phyloP scores from a whole-genome alignment of 306 rosid genomes.

The Quercus variabilis region DNA sequence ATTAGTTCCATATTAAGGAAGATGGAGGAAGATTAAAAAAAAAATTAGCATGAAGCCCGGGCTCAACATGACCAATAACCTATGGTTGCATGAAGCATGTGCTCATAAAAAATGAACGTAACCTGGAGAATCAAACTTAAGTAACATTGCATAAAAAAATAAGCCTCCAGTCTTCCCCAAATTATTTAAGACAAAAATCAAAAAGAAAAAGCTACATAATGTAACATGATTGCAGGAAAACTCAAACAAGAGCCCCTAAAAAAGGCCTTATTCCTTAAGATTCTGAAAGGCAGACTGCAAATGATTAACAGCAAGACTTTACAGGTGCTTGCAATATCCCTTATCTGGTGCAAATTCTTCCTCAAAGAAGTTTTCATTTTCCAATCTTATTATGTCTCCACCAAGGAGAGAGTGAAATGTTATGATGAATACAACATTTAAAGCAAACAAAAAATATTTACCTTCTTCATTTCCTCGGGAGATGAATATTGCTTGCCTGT shows the following conservation, averaged over 20 bases:
- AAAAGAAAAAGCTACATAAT: too few species aligned
- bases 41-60: not conserved
- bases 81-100: not conserved
- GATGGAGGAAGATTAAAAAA: not conserved
- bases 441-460: constrained; percentile 21
- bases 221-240: not conserved
- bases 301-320: not conserved
- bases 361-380: not conserved
- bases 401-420: not conserved
- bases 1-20: not conserved
- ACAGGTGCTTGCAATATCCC: not conserved
- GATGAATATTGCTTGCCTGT: constrained; percentile 76
- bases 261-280: not conserved
- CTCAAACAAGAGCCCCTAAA: not conserved
- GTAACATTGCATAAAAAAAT: too few species aligned
- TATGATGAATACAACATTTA: not conserved
- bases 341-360: not conserved
- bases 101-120: too few species aligned
- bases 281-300: not conserved
- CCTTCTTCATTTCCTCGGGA: constrained; percentile 86
- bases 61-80: not conserved
- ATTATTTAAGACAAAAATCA: too few species aligned
- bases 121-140: too few species aligned
- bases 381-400: not conserved
- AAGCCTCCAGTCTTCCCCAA: too few species aligned